Evolutionary conservation across 1,139 yeast species (phyloP), one percentile per base, ranked within the genome.

Genomic region (Nakaseomyces glabratus): DNA sequence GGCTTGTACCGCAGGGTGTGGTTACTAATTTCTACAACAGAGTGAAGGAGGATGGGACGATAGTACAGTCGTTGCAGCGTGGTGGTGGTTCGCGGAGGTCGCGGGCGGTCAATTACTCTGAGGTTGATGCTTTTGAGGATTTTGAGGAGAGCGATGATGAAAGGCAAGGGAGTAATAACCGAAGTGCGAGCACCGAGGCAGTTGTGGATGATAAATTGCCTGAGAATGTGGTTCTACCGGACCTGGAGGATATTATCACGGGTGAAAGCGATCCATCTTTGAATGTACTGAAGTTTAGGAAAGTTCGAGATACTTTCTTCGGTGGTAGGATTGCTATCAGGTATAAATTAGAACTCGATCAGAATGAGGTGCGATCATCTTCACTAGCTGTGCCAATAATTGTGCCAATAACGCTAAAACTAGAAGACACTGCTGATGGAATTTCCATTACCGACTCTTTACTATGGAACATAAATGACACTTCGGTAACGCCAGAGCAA

Each of bases 391-490:
- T 26, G 11, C 41, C 58, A 33, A 57, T 71, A 3, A 62, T 86
- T 32, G 75, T 90, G 14, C 98, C 99, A 1, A 77, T 90, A 21
- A 73, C 85, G 43, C 60, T 93, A 26, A 75, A 74, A 38, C 58
- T 88, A 24, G 95, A 85, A 43, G 73, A 76, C 43, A 78, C 79
- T 38, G 21, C 17, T 14, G 30, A 26, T 26, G 60, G 58, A 6
- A 71, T 75, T 14, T 73, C 82, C 40, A 67, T 88, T 18, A 76
- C 74, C 14, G 99, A 90, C 52, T 76, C 76, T 42, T 77, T 93
- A 49, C 70, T 88, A 71, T 90, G 98, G 98, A 86, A 90, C 52
- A 52, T 82, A 31, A 76, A 79, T 50, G 97, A 90, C 52, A 62
- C 73, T 3, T 63, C 80, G 20, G 66, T 88, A 14, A 78, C 94